Evolutionary conservation across 2,329 filamentous ascomycete genomes (phyloP).

Genomic region (Penicillium corylophilum): DNA sequence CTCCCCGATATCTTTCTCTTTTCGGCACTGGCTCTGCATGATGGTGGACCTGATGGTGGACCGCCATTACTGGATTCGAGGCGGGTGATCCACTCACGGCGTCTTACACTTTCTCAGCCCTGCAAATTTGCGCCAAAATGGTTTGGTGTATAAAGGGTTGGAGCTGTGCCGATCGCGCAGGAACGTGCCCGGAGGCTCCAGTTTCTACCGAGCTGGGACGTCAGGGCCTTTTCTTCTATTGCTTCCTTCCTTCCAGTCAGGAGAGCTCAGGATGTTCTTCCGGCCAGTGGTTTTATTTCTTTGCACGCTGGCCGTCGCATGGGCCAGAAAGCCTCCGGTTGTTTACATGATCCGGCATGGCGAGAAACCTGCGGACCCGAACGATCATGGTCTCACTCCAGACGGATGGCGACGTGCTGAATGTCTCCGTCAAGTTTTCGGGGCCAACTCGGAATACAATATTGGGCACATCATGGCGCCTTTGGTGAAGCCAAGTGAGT

Average conservation of each 20-base stretch:
- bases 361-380: slow-evolving; percentile 26
- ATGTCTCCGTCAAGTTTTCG: slow-evolving; percentile 30
- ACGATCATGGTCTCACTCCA: slow-evolving; percentile 23
- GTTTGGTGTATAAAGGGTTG: slow-evolving; percentile 1
- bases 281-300: background rate
- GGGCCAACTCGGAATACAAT: slow-evolving; percentile 22
- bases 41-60: background rate
- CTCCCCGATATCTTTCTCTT: background rate
- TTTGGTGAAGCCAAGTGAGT: slow-evolving; percentile 23
- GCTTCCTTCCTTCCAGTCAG: background rate
- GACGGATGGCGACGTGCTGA: slow-evolving; percentile 29
- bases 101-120: background rate
- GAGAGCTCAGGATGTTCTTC: background rate
- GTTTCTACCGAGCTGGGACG: background rate
- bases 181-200: background rate
- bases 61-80: slow-evolving; percentile 6
- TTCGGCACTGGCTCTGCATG: background rate
- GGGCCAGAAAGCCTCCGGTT: slow-evolving; percentile 17
- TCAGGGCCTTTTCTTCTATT: background rate
- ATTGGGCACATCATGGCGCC: slow-evolving; percentile 32
- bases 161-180: background rate
- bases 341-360: slow-evolving; percentile 34
- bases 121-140: background rate
- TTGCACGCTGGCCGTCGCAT: background rate
- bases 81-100: background rate